These are phyloP conservation scores for Nepenthes alata DNA, from an alignment of 179 eudicot genomes.

Conservation along the genomic window DNA sequence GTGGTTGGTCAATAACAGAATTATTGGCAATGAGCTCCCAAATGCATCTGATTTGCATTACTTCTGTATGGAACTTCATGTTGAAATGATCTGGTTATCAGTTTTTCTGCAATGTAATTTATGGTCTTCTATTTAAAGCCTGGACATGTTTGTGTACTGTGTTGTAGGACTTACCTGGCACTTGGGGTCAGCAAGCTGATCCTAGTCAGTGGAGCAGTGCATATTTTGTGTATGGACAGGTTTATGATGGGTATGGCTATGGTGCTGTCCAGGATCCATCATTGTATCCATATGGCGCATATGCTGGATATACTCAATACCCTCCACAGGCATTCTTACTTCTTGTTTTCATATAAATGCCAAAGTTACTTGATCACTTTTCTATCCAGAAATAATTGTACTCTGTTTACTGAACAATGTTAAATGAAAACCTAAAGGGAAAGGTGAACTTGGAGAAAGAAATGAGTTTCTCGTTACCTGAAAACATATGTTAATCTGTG, in stretches of 20 bases:
- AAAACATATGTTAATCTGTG: background rate
- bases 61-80: conserved; percentile 1
- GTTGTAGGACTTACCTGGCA: conserved; percentile 43
- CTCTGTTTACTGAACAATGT: no score
- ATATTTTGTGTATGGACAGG: conserved; percentile 90
- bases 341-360: background rate
- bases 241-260: conserved; percentile 88
- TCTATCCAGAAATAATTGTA: background rate
- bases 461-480: background rate
- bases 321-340: conserved; percentile 61
- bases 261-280: conserved; percentile 89
- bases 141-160: conserved; percentile 4
- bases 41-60: background rate
- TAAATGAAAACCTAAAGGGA: no score
- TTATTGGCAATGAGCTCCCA: no score
- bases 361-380: background rate
- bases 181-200: conserved; percentile 83
- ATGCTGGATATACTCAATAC: conserved; percentile 76
- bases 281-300: conserved; percentile 66
- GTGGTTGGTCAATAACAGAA: no score
- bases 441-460: background rate
- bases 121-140: background rate
- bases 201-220: conserved; percentile 74
- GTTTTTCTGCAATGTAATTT: background rate
- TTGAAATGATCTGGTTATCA: background rate